phyloP scores from a whole-genome alignment of 345 rosid genomes.

The Populus pruinosa region DNA sequence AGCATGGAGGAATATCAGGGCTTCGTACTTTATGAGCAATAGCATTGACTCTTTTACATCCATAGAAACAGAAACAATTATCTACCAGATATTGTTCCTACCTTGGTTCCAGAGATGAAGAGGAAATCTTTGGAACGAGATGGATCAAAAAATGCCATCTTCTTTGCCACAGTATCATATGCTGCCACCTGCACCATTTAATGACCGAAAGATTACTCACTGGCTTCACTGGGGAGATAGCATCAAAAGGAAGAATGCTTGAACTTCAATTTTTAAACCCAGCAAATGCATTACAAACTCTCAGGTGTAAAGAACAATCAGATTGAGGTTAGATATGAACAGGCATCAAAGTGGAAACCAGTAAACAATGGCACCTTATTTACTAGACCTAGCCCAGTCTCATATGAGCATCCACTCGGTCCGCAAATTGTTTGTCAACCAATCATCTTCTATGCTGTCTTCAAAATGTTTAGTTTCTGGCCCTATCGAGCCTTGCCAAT shows the following conservation, averaged over 20 bases:
- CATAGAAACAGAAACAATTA: neutral
- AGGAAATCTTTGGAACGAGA: slow-evolving; percentile 85
- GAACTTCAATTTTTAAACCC: neutral
- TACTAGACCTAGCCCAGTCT: neutral
- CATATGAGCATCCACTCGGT: neutral
- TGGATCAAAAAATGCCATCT: slow-evolving; percentile 95
- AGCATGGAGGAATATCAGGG: neutral
- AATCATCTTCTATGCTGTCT: neutral
- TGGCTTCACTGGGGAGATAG: neutral
- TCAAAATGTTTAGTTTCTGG: neutral
- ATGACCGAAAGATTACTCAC: neutral
- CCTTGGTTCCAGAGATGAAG: slow-evolving; percentile 98
- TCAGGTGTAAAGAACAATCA: neutral
- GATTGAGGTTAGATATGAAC: neutral
- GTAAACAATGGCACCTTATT: neutral
- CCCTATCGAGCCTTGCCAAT: neutral
- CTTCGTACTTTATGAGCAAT: neutral
- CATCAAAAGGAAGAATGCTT: neutral
- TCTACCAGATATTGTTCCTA: slow-evolving; percentile 12
- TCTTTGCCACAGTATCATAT: slow-evolving; percentile 69
- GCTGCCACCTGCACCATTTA: slow-evolving; percentile 74
- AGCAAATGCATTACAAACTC: neutral
- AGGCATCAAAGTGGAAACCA: neutral
- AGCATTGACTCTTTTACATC: neutral
- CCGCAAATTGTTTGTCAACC: neutral